phyloP scores from a whole-genome alignment of 371 early-diverging fungal species.

The Rhizopus delemar region DNA sequence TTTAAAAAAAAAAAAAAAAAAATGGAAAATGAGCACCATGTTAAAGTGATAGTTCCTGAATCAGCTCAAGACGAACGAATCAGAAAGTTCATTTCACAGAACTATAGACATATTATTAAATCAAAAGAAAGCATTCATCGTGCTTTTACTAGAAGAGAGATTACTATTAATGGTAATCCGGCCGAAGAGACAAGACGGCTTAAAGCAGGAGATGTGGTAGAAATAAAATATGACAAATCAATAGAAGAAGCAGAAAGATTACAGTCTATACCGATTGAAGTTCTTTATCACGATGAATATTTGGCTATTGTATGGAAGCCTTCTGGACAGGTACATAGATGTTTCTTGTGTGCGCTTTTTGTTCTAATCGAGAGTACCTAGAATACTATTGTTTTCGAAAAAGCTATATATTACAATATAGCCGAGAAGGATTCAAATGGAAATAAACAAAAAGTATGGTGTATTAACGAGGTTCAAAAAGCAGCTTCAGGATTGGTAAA shows the following conservation, averaged over 20 bases:
- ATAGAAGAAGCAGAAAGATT: constrained; percentile 39
- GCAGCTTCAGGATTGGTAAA: constrained; percentile 60
- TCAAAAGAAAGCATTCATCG: constrained; percentile 41
- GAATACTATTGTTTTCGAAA: constrained; percentile 33
- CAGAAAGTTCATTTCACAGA: constrained; percentile 26
- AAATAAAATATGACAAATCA: constrained; percentile 40
- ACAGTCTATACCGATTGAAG: constrained; percentile 36
- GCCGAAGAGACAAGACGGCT: constrained; percentile 51
- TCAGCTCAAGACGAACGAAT: constrained; percentile 18
- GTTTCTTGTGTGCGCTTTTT: constrained; percentile 20
- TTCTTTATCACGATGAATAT: constrained; percentile 50
- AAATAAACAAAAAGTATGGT: constrained; percentile 30
- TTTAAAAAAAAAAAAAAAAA: neutral
- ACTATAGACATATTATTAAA: constrained; percentile 33
- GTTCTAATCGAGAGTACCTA: neutral
- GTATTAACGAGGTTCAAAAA: constrained; percentile 45
- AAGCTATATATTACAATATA: constrained; percentile 26
- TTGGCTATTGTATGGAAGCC: constrained; percentile 59
- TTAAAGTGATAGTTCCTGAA: constrained; percentile 16
- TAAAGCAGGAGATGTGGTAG: constrained; percentile 41
- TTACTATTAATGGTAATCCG: constrained; percentile 46
- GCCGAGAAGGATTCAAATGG: constrained; percentile 23
- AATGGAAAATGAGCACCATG: constrained; percentile 3
- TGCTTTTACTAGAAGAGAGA: constrained; percentile 42
- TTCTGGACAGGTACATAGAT: constrained; percentile 47